Evolutionary conservation across 1,284 basidiomycete species (phyloP).

Genomic region (Malassezia brasiliensis): DNA sequence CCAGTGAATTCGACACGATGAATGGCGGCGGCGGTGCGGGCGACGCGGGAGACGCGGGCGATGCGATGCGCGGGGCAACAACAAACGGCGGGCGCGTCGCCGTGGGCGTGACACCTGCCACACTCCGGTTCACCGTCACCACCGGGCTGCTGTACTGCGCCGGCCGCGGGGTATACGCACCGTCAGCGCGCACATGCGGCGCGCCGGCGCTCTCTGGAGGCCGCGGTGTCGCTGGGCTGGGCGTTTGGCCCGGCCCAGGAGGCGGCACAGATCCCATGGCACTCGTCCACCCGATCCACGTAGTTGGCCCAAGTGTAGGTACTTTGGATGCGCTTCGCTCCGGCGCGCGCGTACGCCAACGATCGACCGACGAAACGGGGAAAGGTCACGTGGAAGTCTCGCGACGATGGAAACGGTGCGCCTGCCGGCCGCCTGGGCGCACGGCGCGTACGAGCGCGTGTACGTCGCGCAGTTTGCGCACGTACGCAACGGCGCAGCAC

Average conservation of each 20-base stretch:
- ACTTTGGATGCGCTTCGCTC: not conserved
- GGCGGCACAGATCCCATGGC: conserved; percentile 6
- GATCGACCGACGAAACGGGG: not conserved
- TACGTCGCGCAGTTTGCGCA: conserved; percentile 12
- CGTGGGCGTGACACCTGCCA: not conserved
- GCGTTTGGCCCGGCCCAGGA: not conserved
- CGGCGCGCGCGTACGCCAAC: not conserved
- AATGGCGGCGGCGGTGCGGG: conserved; percentile 7
- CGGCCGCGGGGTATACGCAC: conserved; percentile 11
- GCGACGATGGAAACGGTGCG: conserved; percentile 11
- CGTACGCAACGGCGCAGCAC: conserved; percentile 9
- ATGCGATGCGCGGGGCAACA: not conserved
- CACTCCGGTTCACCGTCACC: conserved; percentile 9
- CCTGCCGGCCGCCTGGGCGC: conserved; percentile 8
- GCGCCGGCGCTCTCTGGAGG: not conserved
- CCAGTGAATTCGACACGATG: conserved; percentile 17
- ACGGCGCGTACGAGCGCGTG: conserved; percentile 3
- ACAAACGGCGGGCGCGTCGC: not conserved
- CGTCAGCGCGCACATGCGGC: not conserved
- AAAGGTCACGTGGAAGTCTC: conserved; percentile 2
- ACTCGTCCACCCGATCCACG: not conserved
- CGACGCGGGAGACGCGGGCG: not conserved
- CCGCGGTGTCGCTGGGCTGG: not conserved
- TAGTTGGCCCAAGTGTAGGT: too few relatives aligned
- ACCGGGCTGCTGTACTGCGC: conserved; percentile 9